Evolutionary conservation across 2,329 filamentous ascomycete genomes (phyloP).

Genomic region (Zymoseptoria tritici): DNA sequence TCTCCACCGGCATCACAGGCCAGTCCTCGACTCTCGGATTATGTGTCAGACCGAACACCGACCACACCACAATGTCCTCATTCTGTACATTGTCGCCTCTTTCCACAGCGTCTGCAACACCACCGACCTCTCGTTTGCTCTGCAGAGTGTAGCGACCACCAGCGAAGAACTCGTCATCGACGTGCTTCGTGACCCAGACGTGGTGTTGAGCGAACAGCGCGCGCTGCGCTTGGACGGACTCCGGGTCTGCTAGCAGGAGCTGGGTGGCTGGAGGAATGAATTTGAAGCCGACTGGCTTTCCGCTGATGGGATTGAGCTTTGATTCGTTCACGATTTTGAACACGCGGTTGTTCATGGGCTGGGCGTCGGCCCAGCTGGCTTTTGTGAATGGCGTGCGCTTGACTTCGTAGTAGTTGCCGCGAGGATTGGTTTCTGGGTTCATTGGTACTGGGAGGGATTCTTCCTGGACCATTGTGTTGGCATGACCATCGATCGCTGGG

Average conservation of each 20-base stretch:
- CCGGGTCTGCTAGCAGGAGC: conserved; percentile 41
- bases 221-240: conserved; percentile 39
- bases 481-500: conserved; percentile 52
- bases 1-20: conserved; percentile 45
- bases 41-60: conserved; percentile 45
- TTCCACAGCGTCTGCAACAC: conserved; percentile 38
- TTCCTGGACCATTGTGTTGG: conserved; percentile 48
- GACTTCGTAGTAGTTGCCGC: conserved; percentile 55
- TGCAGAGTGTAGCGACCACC: conserved; percentile 43
- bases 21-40: conserved; percentile 47
- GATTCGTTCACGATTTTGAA: conserved; percentile 48
- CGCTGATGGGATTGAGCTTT: conserved; percentile 39
- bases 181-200: conserved; percentile 49
- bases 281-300: conserved; percentile 44
- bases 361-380: conserved; percentile 20
- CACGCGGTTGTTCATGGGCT: conserved; percentile 46
- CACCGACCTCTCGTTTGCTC: conserved; percentile 38
- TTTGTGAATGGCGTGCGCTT: conserved; percentile 28
- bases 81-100: conserved; percentile 37
- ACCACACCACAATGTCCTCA: conserved; percentile 45
- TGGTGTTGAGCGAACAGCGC: conserved; percentile 45
- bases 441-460: conserved; percentile 45
- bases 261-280: conserved; percentile 42
- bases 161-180: conserved; percentile 46
- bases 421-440: conserved; percentile 50